Evolutionary conservation across 2,329 filamentous ascomycete species (phyloP).

Genomic region (Chalaropsis thielavioides): DNA sequence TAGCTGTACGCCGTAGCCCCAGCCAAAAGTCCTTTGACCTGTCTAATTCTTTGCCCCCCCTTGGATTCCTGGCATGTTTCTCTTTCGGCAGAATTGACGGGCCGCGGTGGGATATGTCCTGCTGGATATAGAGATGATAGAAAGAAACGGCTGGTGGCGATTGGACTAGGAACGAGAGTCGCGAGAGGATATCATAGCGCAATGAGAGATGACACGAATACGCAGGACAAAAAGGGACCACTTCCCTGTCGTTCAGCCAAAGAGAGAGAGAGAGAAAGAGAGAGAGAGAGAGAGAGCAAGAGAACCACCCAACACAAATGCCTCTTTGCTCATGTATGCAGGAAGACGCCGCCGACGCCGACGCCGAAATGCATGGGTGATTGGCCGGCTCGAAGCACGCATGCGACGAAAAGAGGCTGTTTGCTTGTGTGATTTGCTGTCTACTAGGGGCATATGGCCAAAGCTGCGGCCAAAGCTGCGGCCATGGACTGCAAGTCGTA

Average conservation of each 20-base stretch:
- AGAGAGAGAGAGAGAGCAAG: background rate
- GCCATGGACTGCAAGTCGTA: background rate
- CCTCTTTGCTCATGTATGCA: background rate
- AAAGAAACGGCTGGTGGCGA: background rate
- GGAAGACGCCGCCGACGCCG: background rate
- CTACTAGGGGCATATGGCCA: background rate
- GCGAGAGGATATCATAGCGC: background rate
- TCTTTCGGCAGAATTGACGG: background rate
- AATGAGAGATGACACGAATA: background rate
- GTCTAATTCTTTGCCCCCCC: background rate
- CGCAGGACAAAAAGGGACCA: background rate
- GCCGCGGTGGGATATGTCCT: background rate
- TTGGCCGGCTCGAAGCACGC: background rate
- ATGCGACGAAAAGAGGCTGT: background rate
- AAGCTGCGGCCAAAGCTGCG: background rate
- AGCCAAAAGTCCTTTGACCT: background rate
- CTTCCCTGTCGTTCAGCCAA: background rate
- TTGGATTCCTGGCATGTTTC: background rate
- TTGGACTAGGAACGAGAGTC: background rate
- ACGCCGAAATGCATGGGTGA: too few relatives aligned
- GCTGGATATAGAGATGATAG: background rate
- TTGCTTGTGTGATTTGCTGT: background rate
- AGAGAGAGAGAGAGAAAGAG: background rate
- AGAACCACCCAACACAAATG: background rate
- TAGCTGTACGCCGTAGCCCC: background rate